Conservation (phyloP, 2,329 filamentous ascomycete species). For the Diaporthe sp. region DNA sequence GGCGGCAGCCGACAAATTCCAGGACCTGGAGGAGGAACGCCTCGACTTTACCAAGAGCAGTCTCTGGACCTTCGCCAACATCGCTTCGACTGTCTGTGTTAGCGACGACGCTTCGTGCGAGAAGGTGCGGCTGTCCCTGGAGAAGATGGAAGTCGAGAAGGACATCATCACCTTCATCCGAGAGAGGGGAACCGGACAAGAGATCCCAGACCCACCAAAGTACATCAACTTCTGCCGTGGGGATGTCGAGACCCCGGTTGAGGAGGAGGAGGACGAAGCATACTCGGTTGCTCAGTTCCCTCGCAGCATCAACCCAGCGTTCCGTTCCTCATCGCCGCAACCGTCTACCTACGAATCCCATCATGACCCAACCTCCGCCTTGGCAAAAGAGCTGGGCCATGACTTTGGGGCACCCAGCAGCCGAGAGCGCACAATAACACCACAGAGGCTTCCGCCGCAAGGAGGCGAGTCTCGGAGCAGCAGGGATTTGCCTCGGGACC, state of each 20-base stretch:
- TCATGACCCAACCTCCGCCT: constrained; percentile 83
- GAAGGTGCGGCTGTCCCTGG: constrained; percentile 92
- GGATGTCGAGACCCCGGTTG: constrained; percentile 86
- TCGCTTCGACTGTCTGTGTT: constrained; percentile 96
- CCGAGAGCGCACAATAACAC: constrained; percentile 65
- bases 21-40: constrained; percentile 97
- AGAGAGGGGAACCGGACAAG: constrained; percentile 91
- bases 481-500: constrained; percentile 35
- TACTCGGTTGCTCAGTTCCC: constrained; percentile 98
- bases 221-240: constrained; percentile 99
- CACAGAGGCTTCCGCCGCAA: constrained; percentile 61
- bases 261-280: constrained; percentile 81
- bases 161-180: constrained; percentile 92
- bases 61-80: constrained; percentile 97
- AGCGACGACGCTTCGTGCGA: constrained; percentile 98
- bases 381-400: constrained; percentile 79
- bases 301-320: constrained; percentile 93
- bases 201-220: constrained; percentile 96
- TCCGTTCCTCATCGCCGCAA: constrained; percentile 95
- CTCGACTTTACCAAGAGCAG: constrained; percentile 98
- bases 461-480: constrained; percentile 27
- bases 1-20: constrained; percentile 97
- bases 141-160: constrained; percentile 96
- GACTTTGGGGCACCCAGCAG: constrained; percentile 60
- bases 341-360: constrained; percentile 94